Conservation (phyloP, 139 green algal species). For the Micromonas pusilla region DNA sequence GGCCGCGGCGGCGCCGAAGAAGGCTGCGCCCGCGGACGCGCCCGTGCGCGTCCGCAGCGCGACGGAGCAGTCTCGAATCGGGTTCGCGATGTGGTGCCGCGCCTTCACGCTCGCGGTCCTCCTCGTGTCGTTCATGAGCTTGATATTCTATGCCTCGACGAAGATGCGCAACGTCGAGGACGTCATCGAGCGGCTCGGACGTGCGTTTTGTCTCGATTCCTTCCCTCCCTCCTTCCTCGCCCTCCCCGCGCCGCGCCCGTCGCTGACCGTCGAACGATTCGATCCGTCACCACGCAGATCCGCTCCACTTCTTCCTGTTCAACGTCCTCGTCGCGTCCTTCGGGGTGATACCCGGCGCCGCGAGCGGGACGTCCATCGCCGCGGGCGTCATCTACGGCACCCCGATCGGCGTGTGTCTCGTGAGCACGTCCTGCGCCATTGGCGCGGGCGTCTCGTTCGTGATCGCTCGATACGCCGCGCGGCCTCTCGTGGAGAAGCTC, state of each 20-base stretch:
- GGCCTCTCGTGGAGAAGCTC: conserved; percentile 10
- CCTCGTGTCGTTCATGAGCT: neutral
- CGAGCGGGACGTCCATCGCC: conserved; percentile 11
- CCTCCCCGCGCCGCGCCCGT: no score
- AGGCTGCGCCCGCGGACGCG: neutral
- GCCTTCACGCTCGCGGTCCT: neutral
- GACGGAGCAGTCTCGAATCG: neutral
- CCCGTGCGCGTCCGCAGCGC: neutral
- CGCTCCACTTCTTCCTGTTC: conserved; percentile 10
- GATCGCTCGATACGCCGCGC: conserved; percentile 11
- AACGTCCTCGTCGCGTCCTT: conserved; percentile 12
- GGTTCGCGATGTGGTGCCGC: neutral
- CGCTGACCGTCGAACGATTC: no score
- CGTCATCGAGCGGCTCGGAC: neutral
- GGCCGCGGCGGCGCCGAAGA: neutral
- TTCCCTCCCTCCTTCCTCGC: no score
- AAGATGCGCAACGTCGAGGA: neutral
- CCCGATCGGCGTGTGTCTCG: neutral
- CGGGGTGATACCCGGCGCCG: conserved; percentile 18
- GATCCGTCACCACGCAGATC: no score
- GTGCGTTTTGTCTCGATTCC: neutral
- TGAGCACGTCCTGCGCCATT: neutral
- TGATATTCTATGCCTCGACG: neutral
- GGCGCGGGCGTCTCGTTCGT: conserved; percentile 5
- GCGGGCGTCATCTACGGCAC: conserved; percentile 17